phyloP scores from a whole-genome alignment of 2,329 filamentous ascomycete species.

The Biscogniauxia marginata region DNA sequence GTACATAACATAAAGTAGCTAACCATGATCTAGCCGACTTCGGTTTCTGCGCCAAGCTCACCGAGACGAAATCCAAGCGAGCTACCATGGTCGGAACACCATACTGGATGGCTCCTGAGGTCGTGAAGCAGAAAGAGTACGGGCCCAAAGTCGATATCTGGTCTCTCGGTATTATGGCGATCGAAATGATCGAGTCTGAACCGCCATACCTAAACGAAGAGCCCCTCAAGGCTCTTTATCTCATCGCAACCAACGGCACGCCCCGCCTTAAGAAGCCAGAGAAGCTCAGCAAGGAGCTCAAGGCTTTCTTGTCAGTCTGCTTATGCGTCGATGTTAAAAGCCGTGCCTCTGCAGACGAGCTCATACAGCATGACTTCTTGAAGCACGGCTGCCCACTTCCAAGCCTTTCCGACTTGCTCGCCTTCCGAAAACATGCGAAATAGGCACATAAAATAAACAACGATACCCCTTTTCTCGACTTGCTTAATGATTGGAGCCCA shows the following conservation, averaged over 20 bases:
- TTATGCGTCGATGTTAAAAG: slow-evolving; percentile 96
- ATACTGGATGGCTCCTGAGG: slow-evolving; percentile 99
- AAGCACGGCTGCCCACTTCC: slow-evolving; percentile 83
- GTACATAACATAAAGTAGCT: slow-evolving; percentile 24
- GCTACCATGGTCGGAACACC: slow-evolving; percentile 99
- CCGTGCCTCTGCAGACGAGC: slow-evolving; percentile 85
- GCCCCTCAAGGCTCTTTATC: slow-evolving; percentile 91
- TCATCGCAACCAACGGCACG: slow-evolving; percentile 97
- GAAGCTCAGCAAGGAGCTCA: slow-evolving; percentile 95
- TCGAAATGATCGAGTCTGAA: slow-evolving; percentile 99
- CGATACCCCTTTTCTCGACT: slow-evolving; percentile 28
- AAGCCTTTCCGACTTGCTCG: slow-evolving; percentile 82
- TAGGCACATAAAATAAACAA: slow-evolving; percentile 37
- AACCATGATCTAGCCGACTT: slow-evolving; percentile 75
- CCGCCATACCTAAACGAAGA: slow-evolving; percentile 98
- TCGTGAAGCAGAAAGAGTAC: slow-evolving; percentile 99
- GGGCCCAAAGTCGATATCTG: slow-evolving; percentile 98
- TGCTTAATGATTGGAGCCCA: slow-evolving; percentile 16
- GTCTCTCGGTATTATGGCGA: slow-evolving; percentile 99
- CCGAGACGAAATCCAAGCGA: slow-evolving; percentile 93
- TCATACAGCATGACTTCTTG: slow-evolving; percentile 90
- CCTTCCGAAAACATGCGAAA: slow-evolving; percentile 76
- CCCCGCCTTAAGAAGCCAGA: slow-evolving; percentile 97
- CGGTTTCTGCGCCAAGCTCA: slow-evolving; percentile 97
- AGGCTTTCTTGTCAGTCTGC: slow-evolving; percentile 94